A percentile compares a stretch with the other conserved stretches of the same genome.
Evolutionary conservation across 2,329 filamentous ascomycete species (phyloP).

Genomic region (Fusarium nanum): DNA sequence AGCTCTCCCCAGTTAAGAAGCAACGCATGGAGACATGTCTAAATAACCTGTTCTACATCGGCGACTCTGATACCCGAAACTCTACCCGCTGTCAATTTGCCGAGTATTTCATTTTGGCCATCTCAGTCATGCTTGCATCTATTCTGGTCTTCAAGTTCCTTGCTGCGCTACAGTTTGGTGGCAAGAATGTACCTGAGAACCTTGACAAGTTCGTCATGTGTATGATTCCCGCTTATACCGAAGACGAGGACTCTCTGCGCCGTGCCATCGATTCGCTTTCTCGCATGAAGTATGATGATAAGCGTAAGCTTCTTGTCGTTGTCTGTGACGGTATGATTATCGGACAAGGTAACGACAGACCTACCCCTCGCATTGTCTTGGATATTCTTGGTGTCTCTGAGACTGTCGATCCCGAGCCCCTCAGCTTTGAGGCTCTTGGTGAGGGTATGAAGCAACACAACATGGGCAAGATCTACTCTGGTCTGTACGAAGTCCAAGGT

Average conservation of each 20-base stretch:
- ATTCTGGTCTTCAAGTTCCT: slow-evolving; percentile 97
- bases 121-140: slow-evolving; percentile 81
- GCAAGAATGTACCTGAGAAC: slow-evolving; percentile 92
- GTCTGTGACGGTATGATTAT: slow-evolving; percentile 99
- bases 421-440: slow-evolving; percentile 96
- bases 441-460: slow-evolving; percentile 98
- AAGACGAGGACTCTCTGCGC: slow-evolving; percentile 96
- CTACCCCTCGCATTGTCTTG: slow-evolving; percentile 93
- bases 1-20: slow-evolving; percentile 67
- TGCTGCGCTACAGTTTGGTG: slow-evolving; percentile 92
- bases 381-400: slow-evolving; percentile 97
- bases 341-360: slow-evolving; percentile 95
- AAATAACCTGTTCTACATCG: slow-evolving; percentile 94
- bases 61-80: slow-evolving; percentile 89
- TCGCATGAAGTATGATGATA: slow-evolving; percentile 96
- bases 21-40: slow-evolving; percentile 82
- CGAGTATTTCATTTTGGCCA: slow-evolving; percentile 86
- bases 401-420: slow-evolving; percentile 90
- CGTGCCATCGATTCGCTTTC: slow-evolving; percentile 97
- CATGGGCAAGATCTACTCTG: slow-evolving; percentile 99
- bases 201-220: slow-evolving; percentile 99
- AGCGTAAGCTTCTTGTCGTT: slow-evolving; percentile 92
- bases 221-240: slow-evolving; percentile 96
- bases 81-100: slow-evolving; percentile 88
- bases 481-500: slow-evolving; percentile 95